phyloP scores from a whole-genome alignment of 345 rosid genomes.

The Rhodamnia rubescens region DNA sequence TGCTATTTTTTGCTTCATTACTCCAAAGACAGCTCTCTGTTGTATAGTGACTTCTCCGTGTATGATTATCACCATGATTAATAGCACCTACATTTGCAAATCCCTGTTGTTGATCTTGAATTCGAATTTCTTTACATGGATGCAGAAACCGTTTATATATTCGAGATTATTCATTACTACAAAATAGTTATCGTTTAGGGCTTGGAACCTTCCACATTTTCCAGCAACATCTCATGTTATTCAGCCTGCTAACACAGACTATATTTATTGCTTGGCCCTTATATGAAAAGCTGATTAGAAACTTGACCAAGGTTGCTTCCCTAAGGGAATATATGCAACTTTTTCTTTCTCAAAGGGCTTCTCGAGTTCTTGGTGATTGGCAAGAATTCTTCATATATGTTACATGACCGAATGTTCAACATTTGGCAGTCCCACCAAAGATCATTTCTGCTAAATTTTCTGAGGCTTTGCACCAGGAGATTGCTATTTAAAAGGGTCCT shows the following conservation, averaged over 20 bases:
- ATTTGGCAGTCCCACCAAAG: neutral
- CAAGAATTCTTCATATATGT: neutral
- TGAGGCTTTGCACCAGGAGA: neutral
- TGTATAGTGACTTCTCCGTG: conserved; percentile 28
- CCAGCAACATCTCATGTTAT: neutral
- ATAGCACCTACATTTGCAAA: neutral
- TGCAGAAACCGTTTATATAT: neutral
- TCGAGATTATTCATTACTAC: neutral
- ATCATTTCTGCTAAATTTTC: neutral
- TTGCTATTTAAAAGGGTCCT: neutral
- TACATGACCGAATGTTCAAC: neutral
- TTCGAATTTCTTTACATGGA: neutral
- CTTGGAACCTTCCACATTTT: neutral
- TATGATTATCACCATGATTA: conserved; percentile 45
- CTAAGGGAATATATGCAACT: neutral
- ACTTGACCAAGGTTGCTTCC: neutral
- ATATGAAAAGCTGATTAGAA: neutral
- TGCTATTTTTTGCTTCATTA: conserved; percentile 64
- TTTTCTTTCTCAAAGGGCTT: neutral
- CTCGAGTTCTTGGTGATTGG: neutral
- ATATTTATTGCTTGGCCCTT: neutral
- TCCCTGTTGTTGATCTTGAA: neutral
- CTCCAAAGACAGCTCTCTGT: conserved; percentile 19
- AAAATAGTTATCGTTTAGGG: neutral
- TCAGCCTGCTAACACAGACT: neutral